phyloP scores from a whole-genome alignment of 225 moss, liverwort and hornwort genomes.

The Pleurozium schreberi region DNA sequence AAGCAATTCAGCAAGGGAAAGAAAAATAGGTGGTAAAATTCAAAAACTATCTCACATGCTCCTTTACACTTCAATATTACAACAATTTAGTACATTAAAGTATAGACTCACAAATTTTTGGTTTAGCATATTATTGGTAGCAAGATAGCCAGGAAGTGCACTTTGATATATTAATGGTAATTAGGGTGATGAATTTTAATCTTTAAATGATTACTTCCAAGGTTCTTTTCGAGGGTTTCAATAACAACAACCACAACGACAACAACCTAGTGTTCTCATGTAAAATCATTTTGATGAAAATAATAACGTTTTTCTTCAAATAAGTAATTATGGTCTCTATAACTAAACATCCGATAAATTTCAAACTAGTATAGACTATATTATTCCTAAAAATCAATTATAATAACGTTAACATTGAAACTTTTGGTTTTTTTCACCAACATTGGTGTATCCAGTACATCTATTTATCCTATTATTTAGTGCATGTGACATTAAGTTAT shows the following conservation, averaged over 20 bases:
- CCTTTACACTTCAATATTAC: neutral
- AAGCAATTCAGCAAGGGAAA: no score
- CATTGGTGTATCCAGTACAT: neutral
- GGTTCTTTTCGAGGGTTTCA: neutral
- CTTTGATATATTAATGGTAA: neutral
- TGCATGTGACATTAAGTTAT: no score
- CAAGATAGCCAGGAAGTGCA: no score
- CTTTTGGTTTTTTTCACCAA: no score
- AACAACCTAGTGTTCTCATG: neutral
- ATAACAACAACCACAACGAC: neutral
- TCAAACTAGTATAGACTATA: neutral
- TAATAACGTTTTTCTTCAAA: rapidly evolving
- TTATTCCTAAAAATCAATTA: neutral
- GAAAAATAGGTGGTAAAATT: no score
- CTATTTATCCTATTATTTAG: no score
- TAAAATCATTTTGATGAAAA: no score
- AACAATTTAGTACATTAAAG: neutral
- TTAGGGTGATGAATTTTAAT: neutral
- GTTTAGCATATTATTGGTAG: neutral
- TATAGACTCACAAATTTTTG: no score
- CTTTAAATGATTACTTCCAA: neutral
- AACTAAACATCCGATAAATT: neutral
- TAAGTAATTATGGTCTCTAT: no score
- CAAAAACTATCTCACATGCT: no score
- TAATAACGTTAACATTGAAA: no score